Conservation (phyloP, 2,329 filamentous ascomycete species). For the Ophiosphaerella narmari region DNA sequence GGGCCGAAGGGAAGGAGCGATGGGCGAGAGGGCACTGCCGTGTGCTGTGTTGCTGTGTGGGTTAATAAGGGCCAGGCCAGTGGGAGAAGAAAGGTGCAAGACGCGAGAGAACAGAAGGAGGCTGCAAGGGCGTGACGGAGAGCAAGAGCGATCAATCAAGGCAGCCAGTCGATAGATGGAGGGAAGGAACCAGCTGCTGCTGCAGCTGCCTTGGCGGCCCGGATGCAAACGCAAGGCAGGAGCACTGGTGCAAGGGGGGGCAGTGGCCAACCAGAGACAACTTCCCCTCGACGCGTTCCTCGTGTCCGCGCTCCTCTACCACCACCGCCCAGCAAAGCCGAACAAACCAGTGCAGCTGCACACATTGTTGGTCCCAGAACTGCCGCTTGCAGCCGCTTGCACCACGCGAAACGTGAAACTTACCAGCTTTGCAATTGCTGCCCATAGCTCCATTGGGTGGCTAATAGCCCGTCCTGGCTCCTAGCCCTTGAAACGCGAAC, state of each 20-base stretch:
- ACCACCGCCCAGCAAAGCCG: constrained; percentile 7
- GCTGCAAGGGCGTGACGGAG: not conserved
- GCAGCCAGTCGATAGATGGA: not conserved
- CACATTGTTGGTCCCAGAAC: constrained; percentile 2
- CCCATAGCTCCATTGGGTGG: constrained; percentile 10
- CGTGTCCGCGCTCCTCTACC: constrained; percentile 14
- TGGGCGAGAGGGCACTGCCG: not conserved
- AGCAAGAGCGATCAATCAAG: not conserved
- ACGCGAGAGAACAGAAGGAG: not conserved
- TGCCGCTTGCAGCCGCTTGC: constrained; percentile 6
- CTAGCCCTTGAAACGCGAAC: constrained; percentile 22
- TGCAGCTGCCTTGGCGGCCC: constrained; percentile 13
- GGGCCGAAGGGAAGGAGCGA: not conserved
- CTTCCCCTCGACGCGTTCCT: constrained; percentile 20
- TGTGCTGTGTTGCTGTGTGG: not conserved
- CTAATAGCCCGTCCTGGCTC: constrained; percentile 13
- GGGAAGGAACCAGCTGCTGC: constrained; percentile 10
- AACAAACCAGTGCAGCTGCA: constrained; percentile 3
- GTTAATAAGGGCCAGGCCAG: not conserved
- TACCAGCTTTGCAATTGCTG: constrained; percentile 6
- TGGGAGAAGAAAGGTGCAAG: not conserved
- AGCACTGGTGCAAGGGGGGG: constrained; percentile 27
- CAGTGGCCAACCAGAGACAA: constrained; percentile 25
- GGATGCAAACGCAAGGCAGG: constrained; percentile 33
- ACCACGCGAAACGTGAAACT: constrained; percentile 22